These are phyloP conservation scores for Wickerhamomyces strasburgensis DNA, from an alignment of 805 yeast species.

Conservation along the genomic window DNA sequence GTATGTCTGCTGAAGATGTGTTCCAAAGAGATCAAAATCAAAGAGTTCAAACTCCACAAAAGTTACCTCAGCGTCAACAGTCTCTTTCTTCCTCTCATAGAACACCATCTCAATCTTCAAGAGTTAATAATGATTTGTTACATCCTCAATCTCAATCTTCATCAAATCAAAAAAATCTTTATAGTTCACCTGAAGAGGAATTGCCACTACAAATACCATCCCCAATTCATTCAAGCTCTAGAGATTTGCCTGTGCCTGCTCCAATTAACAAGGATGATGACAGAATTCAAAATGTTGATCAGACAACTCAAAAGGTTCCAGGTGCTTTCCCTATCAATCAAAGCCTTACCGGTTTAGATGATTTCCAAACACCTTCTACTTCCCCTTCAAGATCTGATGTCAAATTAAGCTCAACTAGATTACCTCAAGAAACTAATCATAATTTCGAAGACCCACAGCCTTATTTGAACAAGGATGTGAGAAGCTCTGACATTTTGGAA, in stretches of 20 bases:
- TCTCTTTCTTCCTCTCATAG: neutral
- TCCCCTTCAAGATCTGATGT: slow-evolving; percentile 5
- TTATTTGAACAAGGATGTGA: slow-evolving; percentile 3
- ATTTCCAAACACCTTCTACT: slow-evolving; percentile 13
- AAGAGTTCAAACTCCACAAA: slow-evolving; percentile 7
- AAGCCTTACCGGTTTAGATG: slow-evolving; percentile 2
- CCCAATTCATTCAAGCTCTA: slow-evolving; percentile 21
- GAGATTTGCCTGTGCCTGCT: slow-evolving; percentile 20
- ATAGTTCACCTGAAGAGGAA: slow-evolving; percentile 20
- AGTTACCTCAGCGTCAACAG: slow-evolving; percentile 4
- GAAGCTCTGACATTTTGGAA: slow-evolving; percentile 27
- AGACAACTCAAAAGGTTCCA: too few relatives aligned
- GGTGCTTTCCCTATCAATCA: slow-evolving; percentile 5
- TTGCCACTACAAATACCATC: slow-evolving; percentile 27
- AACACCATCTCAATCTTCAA: neutral
- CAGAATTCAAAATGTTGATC: neutral
- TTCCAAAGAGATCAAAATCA: slow-evolving; percentile 18
- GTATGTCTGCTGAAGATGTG: slow-evolving; percentile 21
- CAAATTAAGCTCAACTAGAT: neutral
- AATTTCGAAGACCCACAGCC: neutral
- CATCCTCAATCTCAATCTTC: slow-evolving; percentile 2
- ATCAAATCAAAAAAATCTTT: slow-evolving; percentile 1
- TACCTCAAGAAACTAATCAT: slow-evolving; percentile 1
- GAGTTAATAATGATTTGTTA: neutral
- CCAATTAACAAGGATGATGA: slow-evolving; percentile 10